phyloP scores from a whole-genome alignment of 768 basidiomycete genomes.

The Xanthoconium stramineum region DNA sequence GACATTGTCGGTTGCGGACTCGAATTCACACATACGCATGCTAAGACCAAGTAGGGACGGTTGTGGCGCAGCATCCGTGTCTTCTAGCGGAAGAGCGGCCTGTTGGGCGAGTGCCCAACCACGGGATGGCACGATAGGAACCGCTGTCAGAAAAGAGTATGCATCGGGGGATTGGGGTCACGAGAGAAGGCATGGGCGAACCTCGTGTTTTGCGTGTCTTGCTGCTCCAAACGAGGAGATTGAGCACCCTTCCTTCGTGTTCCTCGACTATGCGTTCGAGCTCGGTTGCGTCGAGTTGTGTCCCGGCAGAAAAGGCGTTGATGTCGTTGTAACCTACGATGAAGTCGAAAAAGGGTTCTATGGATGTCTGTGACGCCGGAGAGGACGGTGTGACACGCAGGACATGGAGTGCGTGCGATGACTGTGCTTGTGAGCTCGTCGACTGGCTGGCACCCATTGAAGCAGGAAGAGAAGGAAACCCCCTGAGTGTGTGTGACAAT shows the following conservation, averaged over 20 bases:
- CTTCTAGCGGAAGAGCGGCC: slow-evolving; percentile 35
- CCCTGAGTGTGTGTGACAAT: too few relatives aligned
- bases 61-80: slow-evolving; percentile 46
- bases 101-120: slow-evolving; percentile 64
- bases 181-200: slow-evolving; percentile 28
- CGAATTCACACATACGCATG: slow-evolving; percentile 90
- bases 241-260: slow-evolving; percentile 68
- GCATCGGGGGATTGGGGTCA: not conserved
- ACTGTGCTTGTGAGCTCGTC: slow-evolving; percentile 37
- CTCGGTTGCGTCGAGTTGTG: slow-evolving; percentile 61
- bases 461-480: not conserved
- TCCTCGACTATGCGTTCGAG: slow-evolving; percentile 80
- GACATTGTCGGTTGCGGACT: slow-evolving; percentile 84
- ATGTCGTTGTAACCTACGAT: slow-evolving; percentile 84
- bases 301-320: slow-evolving; percentile 45
- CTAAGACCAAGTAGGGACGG: slow-evolving; percentile 93
- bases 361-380: slow-evolving; percentile 83
- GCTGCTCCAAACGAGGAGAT: slow-evolving; percentile 80
- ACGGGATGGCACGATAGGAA: slow-evolving; percentile 81
- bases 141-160: slow-evolving; percentile 47
- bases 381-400: slow-evolving; percentile 86
- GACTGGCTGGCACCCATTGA: slow-evolving; percentile 77
- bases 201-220: slow-evolving; percentile 73
- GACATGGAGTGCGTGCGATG: slow-evolving; percentile 70
- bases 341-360: slow-evolving; percentile 95